Evolutionary conservation across 2,329 filamentous ascomycete species (phyloP), one percentile per base, ranked within the genome.

Genomic region (Dothistroma septosporum): DNA sequence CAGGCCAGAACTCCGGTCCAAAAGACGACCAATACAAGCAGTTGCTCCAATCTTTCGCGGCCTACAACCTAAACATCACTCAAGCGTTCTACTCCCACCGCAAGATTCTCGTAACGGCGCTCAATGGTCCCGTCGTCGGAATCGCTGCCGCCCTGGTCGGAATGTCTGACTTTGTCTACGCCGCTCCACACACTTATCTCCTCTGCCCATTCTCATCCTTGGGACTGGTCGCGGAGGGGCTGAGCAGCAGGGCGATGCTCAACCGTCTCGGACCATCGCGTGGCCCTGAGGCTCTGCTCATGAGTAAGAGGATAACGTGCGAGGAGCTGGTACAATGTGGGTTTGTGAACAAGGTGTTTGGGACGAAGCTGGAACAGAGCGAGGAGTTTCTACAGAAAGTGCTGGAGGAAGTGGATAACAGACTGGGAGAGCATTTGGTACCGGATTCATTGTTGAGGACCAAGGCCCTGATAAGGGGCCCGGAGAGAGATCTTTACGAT

Each of bases 81-180:
- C 88, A 91, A 69, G 88, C 91, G 69, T 96, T 97, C 80, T 92
- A 94, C 80, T 87, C 87, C 14, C 94, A 97, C 78, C 90, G 92
- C 69, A 97, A 97, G 79, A 89, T 97, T 76, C 89, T 97, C 24
- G 84, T 97, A 62, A 87, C 88, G 0, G 94, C 91, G 0, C 87
- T 97, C 66, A 97, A 97, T 78, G 94, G 93, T 2, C 94, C 94
- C 6, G 92, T 87, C 11, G 83, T 99, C 57, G 94, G 94, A 6
- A 87, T 97, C 33, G 90, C 89, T 1, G 94, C 93, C 0, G 92
- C 93, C 0, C 78, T 97, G 0, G 80, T 91, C 60, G 87, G 87
- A 31, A 89, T 91, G 75, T 90, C 90, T 24, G 94, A 97, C 80
- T 97, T 97, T 79, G 85, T 97, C 74, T 97, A 97, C 81, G 87